Percentiles rank a stretch among this genome's conserved stretches.
These are phyloP conservation scores for Musa itinerans DNA, from an alignment of 176 grass and related monocot species.

Conservation along the genomic window DNA sequence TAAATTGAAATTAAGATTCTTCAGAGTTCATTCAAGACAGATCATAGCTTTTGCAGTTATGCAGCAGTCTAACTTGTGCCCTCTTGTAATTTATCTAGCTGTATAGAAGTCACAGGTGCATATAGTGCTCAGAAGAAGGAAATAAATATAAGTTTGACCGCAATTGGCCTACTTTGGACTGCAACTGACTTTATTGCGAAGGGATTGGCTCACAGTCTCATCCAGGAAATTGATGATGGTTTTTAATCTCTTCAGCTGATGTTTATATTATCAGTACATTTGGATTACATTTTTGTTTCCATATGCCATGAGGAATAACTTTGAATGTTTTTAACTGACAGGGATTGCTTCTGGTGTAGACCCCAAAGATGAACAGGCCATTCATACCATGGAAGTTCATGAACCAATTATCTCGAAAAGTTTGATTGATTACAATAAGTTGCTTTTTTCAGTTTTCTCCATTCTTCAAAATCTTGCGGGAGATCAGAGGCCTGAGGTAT, in stretches of 20 bases:
- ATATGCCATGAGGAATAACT: neutral
- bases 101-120: constrained; percentile 85
- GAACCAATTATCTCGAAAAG: constrained; percentile 23
- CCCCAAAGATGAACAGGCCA: neutral
- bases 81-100: constrained; percentile 34
- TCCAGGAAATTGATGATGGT: constrained; percentile 33
- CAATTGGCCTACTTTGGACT: constrained; percentile 93
- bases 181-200: constrained; percentile 93
- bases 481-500: constrained; percentile 97
- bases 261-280: constrained; percentile 16
- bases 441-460: constrained; percentile 90
- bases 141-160: constrained; percentile 96
- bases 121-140: constrained; percentile 91
- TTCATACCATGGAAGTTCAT: constrained; percentile 11
- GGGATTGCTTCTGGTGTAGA: constrained; percentile 19
- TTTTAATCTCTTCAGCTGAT: constrained; percentile 9
- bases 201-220: constrained; percentile 56
- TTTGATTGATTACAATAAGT: constrained; percentile 70
- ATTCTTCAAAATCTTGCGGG: constrained; percentile 70
- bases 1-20: no score
- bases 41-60: neutral
- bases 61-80: neutral
- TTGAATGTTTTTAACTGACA: constrained; percentile 8
- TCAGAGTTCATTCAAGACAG: no score
- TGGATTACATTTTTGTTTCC: neutral